Conservation (phyloP, 108 stramenopile species). For the Chaetoceros muelleri region DNA sequence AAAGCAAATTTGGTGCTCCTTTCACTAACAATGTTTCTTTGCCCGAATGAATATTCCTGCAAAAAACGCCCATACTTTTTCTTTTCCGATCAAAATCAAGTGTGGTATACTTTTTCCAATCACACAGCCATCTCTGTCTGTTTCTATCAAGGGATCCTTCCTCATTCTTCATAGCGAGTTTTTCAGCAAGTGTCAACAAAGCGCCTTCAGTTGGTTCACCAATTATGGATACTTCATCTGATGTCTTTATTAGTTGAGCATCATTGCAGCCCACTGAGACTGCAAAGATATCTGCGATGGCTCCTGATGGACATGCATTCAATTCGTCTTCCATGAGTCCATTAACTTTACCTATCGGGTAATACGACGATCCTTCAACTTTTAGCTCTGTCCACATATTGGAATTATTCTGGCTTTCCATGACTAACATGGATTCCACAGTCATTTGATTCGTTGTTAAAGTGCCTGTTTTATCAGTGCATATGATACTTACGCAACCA, state of each 20-base stretch:
- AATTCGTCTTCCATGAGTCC: constrained; percentile 8
- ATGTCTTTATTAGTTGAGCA: constrained; percentile 4
- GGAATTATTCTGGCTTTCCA: background rate
- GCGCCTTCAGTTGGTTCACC: constrained; percentile 84
- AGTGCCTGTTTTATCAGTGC: constrained; percentile 88
- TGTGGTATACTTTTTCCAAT: constrained; percentile 31
- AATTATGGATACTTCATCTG: constrained; percentile 3
- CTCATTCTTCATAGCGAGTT: constrained; percentile 8
- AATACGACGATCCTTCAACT: constrained; percentile 30
- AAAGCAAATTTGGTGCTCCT: constrained; percentile 74
- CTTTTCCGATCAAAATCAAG: constrained; percentile 63
- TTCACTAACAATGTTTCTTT: constrained; percentile 65
- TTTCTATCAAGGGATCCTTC: background rate
- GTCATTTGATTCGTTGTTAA: constrained; percentile 83
- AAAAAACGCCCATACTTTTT: constrained; percentile 26
- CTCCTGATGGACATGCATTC: background rate
- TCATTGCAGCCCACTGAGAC: background rate
- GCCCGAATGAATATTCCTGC: constrained; percentile 7
- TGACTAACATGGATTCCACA: constrained; percentile 23
- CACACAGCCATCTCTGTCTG: background rate
- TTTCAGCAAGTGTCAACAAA: constrained; percentile 63
- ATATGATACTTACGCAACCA: constrained; percentile 70
- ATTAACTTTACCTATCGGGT: constrained; percentile 22
- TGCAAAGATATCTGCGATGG: background rate
- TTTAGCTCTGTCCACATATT: constrained; percentile 12